A percentile compares a stretch with the other conserved stretches of the same genome.
phyloP scores from a whole-genome alignment of 2,329 filamentous ascomycete genomes.

The Spiromastix sp. region DNA sequence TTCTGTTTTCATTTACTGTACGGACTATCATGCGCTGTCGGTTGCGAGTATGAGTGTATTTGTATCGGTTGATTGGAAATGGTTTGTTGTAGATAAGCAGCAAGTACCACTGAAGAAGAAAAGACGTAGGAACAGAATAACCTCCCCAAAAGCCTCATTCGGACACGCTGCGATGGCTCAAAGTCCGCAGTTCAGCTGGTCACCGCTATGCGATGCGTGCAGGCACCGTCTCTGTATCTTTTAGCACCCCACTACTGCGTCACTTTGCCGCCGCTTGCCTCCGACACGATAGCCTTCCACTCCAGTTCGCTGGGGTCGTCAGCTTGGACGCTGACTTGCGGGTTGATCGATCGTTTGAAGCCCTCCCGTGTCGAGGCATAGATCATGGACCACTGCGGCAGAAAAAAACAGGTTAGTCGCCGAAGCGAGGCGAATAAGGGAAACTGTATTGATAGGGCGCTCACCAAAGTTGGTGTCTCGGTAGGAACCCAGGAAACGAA shows the following conservation, averaged over 20 bases:
- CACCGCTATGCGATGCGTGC: no score
- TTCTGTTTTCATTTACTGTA: no score
- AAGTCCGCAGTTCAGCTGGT: no score
- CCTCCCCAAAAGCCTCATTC: no score
- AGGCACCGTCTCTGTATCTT: no score
- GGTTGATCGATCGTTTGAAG: slow-evolving; percentile 39
- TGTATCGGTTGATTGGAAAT: no score
- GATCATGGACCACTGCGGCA: slow-evolving; percentile 42
- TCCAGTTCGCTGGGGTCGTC: slow-evolving; percentile 33
- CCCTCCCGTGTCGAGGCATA: slow-evolving; percentile 40
- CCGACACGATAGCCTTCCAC: slow-evolving; percentile 29
- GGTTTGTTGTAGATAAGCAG: no score
- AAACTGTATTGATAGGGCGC: slow-evolving; percentile 8
- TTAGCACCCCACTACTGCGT: not conserved
- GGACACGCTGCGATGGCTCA: no score
- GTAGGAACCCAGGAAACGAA: slow-evolving; percentile 41
- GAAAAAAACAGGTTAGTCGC: slow-evolving; percentile 11
- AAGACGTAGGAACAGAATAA: no score
- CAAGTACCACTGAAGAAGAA: no score
- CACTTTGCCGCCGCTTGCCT: slow-evolving; percentile 15
- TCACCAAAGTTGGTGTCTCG: slow-evolving; percentile 31
- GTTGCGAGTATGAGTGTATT: no score
- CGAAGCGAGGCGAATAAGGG: not conserved
- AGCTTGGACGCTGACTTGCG: slow-evolving; percentile 30
- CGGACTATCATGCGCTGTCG: no score